Percentiles rank a stretch among this genome's conserved stretches.
These are phyloP conservation scores for Pneumocystis canis DNA, from an alignment of 1,139 yeast species.

Conservation along the genomic window DNA sequence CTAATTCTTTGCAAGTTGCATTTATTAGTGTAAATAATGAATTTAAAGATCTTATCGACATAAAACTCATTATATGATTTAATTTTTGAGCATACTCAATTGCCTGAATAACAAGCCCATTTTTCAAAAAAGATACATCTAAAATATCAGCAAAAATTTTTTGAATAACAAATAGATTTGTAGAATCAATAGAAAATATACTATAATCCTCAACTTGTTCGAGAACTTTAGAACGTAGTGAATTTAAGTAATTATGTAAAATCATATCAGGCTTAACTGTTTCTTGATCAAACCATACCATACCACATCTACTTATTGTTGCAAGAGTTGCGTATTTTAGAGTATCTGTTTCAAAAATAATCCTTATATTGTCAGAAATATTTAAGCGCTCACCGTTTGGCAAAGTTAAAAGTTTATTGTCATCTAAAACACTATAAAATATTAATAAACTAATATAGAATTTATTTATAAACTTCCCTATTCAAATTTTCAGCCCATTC, in stretches of 20 bases:
- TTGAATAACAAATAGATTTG: conserved; percentile 6
- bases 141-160: neutral
- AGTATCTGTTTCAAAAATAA: conserved; percentile 65
- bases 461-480: conserved; percentile 20
- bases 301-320: conserved; percentile 84
- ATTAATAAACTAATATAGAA: conserved; percentile 1
- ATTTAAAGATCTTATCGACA: conserved; percentile 28
- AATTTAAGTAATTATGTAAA: conserved; percentile 16
- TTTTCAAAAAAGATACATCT: neutral
- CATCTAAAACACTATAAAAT: conserved; percentile 55
- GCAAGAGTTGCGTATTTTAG: conserved; percentile 69
- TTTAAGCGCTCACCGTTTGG: conserved; percentile 80
- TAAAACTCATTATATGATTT: conserved; percentile 43
- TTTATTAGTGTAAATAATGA: conserved; percentile 26
- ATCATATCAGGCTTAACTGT: conserved; percentile 24
- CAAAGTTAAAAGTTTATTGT: conserved; percentile 62
- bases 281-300: conserved; percentile 51
- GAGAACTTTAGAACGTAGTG: conserved; percentile 15
- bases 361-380: conserved; percentile 46
- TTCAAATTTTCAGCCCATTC: conserved; percentile 86
- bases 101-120: conserved; percentile 9
- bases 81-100: conserved; percentile 20
- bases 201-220: conserved; percentile 24
- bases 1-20: conserved; percentile 17
- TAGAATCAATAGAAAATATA: conserved; percentile 12